Evolutionary conservation across 2,329 filamentous ascomycete genomes (phyloP).

Genomic region (Botryosphaeria agaves): DNA sequence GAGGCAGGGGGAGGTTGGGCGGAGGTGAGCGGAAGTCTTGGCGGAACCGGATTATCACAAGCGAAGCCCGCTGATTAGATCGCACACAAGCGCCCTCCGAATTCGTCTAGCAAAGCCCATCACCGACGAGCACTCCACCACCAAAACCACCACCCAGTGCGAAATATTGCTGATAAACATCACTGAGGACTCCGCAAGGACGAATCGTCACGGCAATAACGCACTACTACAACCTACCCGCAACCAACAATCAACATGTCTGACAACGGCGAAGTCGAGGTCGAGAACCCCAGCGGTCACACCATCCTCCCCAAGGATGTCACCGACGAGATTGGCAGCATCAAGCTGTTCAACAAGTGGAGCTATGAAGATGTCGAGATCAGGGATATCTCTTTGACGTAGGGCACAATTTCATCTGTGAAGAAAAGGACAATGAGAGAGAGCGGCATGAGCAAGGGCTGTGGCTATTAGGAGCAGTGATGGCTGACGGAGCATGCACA

Average conservation of each 20-base stretch:
- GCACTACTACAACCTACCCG: not conserved
- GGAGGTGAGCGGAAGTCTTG: no score
- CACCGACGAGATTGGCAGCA: conserved; percentile 69
- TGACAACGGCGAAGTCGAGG: conserved; percentile 88
- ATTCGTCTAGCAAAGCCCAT: no score
- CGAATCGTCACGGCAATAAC: no score
- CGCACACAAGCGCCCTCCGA: no score
- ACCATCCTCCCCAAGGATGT: conserved; percentile 87
- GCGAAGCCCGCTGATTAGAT: no score
- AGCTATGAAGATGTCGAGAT: conserved; percentile 99
- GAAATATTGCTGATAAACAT: no score
- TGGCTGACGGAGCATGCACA: conserved; percentile 5
- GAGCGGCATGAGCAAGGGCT: not conserved
- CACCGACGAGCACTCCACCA: no score
- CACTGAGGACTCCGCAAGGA: no score
- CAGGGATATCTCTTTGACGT: conserved; percentile 99
- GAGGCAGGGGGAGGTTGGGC: no score
- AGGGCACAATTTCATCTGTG: conserved; percentile 28
- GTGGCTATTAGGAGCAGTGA: not conserved
- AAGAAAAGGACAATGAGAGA: not conserved
- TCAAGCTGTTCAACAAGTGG: conserved; percentile 98
- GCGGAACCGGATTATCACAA: no score
- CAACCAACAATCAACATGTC: conserved; percentile 51
- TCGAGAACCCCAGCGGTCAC: conserved; percentile 60
- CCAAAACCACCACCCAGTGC: no score